These are phyloP conservation scores for Trametes gibbosa DNA, from an alignment of 768 basidiomycete species.

Conservation along the genomic window DNA sequence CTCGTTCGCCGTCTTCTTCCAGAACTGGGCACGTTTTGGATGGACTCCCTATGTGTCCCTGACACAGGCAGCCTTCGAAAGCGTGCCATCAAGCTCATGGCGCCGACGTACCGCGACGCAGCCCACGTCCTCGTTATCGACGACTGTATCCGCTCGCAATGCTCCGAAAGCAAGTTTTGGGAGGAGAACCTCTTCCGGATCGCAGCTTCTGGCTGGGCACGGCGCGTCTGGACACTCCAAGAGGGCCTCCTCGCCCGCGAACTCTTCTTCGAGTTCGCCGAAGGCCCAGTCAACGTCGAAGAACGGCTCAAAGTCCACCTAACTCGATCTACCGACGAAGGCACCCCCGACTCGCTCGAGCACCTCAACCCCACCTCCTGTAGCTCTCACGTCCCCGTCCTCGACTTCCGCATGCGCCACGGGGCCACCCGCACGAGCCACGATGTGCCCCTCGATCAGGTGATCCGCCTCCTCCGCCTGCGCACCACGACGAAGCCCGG, in stretches of 20 bases:
- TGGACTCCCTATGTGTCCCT: conserved; percentile 18
- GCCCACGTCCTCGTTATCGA: conserved; percentile 13
- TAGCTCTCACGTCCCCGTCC: not conserved
- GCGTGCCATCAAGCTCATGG: conserved; percentile 16
- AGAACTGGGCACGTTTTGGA: conserved; percentile 16
- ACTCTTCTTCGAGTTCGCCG: conserved; percentile 14
- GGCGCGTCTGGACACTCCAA: conserved; percentile 16
- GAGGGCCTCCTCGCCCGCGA: conserved; percentile 11
- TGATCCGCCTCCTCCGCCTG: not conserved
- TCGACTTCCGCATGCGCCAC: not conserved
- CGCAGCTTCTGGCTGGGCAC: conserved; percentile 7
- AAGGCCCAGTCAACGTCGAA: conserved; percentile 3
- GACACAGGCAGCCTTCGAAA: not conserved
- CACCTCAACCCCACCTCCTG: not conserved
- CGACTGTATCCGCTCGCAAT: conserved; percentile 4
- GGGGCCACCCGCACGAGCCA: not conserved
- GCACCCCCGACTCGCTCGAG: not conserved
- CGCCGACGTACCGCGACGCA: conserved; percentile 11
- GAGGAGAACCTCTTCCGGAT: conserved; percentile 8
- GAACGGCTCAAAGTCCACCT: not conserved
- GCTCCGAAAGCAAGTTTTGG: not conserved
- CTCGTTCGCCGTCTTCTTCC: conserved; percentile 3
- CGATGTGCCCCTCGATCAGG: not conserved
- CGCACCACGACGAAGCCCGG: conserved; percentile 8
- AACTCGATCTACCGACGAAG: no score